Base-by-base conservation (phyloP, 1,284 basidiomycete genomes). In the Cryptococcus neoformans region DNA sequence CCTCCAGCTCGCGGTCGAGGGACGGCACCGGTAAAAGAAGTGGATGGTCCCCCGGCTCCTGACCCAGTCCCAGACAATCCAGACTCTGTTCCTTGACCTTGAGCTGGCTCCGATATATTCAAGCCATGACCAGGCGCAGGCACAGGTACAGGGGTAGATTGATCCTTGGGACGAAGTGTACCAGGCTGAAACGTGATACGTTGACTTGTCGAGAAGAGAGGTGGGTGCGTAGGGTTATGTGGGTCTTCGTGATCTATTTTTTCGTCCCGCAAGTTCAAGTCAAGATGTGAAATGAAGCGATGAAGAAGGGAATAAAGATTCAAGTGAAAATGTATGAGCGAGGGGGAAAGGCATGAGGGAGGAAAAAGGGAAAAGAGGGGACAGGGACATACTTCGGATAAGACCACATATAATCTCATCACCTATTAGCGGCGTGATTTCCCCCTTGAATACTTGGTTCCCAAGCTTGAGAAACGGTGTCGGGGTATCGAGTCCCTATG, bases 401-500 rank as follows among this genome's bases (percentile, higher is more conserved):
- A 68, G 63, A 17, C 68, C 70, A 36, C 74, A 63, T 36, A 77
- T 64, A 16, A 78, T 68, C 49, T 78, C 76, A 51, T 68, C 67
- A 2, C 75, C 76, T 50, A 77, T 73, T n/a, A 76, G 44, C 10
- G 70, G 65, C 4, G 69, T 61, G 7, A 66, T 50, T 17, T 68
- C 56, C 8, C 76, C 76, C 49, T 73, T 67, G 55, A 72, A 75
- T 40, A 76, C 56, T 49, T 73, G 69, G 56, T 75, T 72, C 11
- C 73, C 74, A 21, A 78, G 53, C 55, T 75, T 75, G 45, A 78
- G 59, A 50, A 74, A 76, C 6, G 76, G 75, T 44, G 70, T 56
- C 12, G 76, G 65, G 11, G 74, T 74, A 53, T 78, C 75, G 53
- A 78, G 59, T 4, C 75, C 76, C 76, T 78, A 49, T 0, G 2